phyloP scores from a whole-genome alignment of 2,329 filamentous ascomycete genomes.

The Elsinoe australis region DNA sequence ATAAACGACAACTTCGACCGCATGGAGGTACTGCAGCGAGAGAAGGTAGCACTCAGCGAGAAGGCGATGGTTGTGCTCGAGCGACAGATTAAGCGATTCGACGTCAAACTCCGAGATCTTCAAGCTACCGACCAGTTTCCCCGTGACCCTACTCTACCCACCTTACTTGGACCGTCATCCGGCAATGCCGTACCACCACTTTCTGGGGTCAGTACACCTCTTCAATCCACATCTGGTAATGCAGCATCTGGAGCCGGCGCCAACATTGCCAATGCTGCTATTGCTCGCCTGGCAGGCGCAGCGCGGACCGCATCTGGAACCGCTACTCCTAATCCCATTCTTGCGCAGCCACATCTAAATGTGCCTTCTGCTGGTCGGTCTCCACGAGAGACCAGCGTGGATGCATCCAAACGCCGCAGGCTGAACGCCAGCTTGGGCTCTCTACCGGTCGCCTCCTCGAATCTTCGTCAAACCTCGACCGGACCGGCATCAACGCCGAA shows the following conservation, averaged over 20 bases:
- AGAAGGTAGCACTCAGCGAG: conserved; percentile 63
- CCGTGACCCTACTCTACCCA: conserved; percentile 52
- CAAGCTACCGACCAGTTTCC: conserved; percentile 52
- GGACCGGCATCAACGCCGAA: conserved; percentile 58
- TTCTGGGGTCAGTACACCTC: conserved; percentile 41
- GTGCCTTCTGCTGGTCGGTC: conserved; percentile 21
- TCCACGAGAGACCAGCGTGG: conserved; percentile 36
- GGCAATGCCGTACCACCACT: conserved; percentile 43
- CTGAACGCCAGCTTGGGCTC: conserved; percentile 42
- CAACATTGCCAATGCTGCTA: conserved; percentile 47
- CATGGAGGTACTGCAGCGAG: conserved; percentile 62
- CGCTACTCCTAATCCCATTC: conserved; percentile 19
- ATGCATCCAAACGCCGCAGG: conserved; percentile 50
- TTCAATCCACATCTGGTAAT: conserved; percentile 51
- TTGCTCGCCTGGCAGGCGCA: conserved; percentile 32
- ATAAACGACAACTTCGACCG: conserved; percentile 61
- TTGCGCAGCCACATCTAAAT: conserved; percentile 22
- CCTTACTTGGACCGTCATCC: conserved; percentile 44
- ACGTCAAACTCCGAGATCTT: conserved; percentile 54
- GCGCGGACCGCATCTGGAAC: conserved; percentile 15
- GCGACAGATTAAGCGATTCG: conserved; percentile 55
- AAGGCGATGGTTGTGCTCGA: conserved; percentile 58
- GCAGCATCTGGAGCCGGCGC: conserved; percentile 40
- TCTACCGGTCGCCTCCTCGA: conserved; percentile 48
- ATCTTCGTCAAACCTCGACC: conserved; percentile 53